phyloP scores from a whole-genome alignment of 192 early-diverging fungal species.

The Podila epicladia region DNA sequence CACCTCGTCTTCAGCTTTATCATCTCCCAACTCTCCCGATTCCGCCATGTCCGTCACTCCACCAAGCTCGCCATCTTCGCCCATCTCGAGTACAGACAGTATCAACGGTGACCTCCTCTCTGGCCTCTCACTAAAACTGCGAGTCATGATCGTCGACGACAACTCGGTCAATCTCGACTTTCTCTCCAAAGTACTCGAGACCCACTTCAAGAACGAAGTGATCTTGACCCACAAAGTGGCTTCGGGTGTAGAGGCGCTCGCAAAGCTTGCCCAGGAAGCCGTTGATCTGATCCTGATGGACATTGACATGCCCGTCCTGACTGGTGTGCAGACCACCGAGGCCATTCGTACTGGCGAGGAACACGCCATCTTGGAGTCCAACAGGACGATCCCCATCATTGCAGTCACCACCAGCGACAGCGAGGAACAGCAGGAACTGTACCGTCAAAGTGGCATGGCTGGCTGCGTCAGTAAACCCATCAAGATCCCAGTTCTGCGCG shows the following conservation, averaged over 20 bases:
- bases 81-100: slow-evolving; percentile 37
- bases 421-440: slow-evolving; percentile 52
- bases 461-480: slow-evolving; percentile 65
- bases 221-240: slow-evolving; percentile 46
- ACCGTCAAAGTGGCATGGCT: slow-evolving; percentile 62
- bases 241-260: slow-evolving; percentile 60
- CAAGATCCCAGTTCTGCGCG: slow-evolving; percentile 25
- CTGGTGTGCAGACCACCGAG: slow-evolving; percentile 65
- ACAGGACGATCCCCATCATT: slow-evolving; percentile 66
- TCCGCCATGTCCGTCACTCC: slow-evolving; percentile 29
- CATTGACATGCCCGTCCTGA: slow-evolving; percentile 75
- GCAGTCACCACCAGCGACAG: slow-evolving; percentile 72
- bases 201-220: slow-evolving; percentile 54
- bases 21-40: neutral
- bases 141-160: slow-evolving; percentile 70
- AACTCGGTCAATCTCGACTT: slow-evolving; percentile 74
- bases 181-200: slow-evolving; percentile 61
- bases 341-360: slow-evolving; percentile 55
- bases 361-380: slow-evolving; percentile 52
- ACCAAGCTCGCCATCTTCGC: slow-evolving; percentile 41
- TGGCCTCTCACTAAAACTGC: slow-evolving; percentile 12
- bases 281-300: slow-evolving; percentile 73
- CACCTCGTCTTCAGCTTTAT: neutral
- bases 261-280: slow-evolving; percentile 34
- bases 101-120: slow-evolving; percentile 11